phyloP scores from a whole-genome alignment of 345 rosid genomes.

The Hevea brasiliensis region DNA sequence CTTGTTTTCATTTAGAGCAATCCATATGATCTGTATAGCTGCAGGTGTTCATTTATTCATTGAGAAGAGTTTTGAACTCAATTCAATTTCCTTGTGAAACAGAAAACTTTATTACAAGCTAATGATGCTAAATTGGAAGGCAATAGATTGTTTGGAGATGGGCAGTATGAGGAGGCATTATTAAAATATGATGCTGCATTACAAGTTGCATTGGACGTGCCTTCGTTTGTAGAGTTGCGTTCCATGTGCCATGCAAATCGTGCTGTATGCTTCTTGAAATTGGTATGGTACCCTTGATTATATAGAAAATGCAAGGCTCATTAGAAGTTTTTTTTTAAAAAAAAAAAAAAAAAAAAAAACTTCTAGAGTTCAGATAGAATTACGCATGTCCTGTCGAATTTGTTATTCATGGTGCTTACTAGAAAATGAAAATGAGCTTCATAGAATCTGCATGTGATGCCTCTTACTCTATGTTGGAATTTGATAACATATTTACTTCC shows the following conservation, averaged over 20 bases:
- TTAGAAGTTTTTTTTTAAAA: background rate
- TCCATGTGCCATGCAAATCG: constrained; percentile 84
- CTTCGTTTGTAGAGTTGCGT: constrained; percentile 52
- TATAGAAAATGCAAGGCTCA: too few species aligned
- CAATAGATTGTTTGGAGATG: constrained; percentile 62
- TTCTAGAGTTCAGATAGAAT: background rate
- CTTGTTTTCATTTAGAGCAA: background rate
- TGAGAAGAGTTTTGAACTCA: background rate
- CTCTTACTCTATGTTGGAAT: background rate
- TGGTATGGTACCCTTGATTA: constrained; percentile 41
- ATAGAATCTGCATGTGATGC: background rate
- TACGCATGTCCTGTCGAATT: background rate
- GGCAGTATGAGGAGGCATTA: constrained; percentile 77
- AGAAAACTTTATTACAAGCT: constrained; percentile 58
- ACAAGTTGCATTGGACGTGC: constrained; percentile 42
- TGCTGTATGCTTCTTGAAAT: constrained; percentile 67
- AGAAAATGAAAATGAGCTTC: background rate
- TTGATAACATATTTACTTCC: too few species aligned
- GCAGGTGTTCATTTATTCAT: background rate
- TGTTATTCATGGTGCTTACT: background rate
- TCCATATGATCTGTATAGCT: background rate
- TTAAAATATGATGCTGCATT: constrained; percentile 61
- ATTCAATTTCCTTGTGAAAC: constrained; percentile 19
- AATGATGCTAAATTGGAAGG: constrained; percentile 79
- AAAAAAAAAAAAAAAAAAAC: too few species aligned